These are phyloP conservation scores for Blastobotrys capitulatus DNA, from an alignment of 1,139 yeast genomes.

Conservation along the genomic window DNA sequence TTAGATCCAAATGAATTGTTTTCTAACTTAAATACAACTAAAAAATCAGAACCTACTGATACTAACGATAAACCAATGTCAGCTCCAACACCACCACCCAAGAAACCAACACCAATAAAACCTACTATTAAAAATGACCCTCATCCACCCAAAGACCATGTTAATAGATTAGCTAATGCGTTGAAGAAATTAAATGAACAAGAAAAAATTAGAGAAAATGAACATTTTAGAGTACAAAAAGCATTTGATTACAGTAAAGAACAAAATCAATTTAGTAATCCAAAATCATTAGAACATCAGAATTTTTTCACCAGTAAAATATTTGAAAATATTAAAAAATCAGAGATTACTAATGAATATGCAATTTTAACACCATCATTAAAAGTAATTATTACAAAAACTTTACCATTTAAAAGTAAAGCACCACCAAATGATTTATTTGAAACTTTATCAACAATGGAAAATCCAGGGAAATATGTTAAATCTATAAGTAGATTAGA, in stretches of 20 bases:
- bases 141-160: not conserved
- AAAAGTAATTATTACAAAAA: conserved; percentile 36
- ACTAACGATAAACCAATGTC: too few relatives aligned
- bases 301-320: conserved; percentile 49
- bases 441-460: conserved; percentile 40
- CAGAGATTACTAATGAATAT: conserved; percentile 33
- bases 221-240: conserved; percentile 43
- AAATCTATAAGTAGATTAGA: conserved; percentile 37
- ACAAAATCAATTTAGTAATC: conserved; percentile 28
- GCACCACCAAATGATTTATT: conserved; percentile 41
- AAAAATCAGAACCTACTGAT: too few relatives aligned
- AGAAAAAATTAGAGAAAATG: conserved; percentile 40
- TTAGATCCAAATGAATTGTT: too few relatives aligned
- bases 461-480: conserved; percentile 33
- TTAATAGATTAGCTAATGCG: conserved; percentile 32
- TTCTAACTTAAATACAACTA: too few relatives aligned
- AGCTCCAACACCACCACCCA: too few relatives aligned
- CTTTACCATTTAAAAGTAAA: conserved; percentile 39
- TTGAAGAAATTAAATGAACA: conserved; percentile 42
- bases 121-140: too few relatives aligned
- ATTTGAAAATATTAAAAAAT: conserved; percentile 10
- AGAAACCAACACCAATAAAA: too few relatives aligned
- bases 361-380: conserved; percentile 44
- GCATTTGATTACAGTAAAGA: conserved; percentile 52
- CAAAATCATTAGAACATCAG: conserved; percentile 40